These are phyloP conservation scores for Tetracladium maxilliforme DNA, from an alignment of 2,329 filamentous ascomycete genomes.

Conservation along the genomic window DNA sequence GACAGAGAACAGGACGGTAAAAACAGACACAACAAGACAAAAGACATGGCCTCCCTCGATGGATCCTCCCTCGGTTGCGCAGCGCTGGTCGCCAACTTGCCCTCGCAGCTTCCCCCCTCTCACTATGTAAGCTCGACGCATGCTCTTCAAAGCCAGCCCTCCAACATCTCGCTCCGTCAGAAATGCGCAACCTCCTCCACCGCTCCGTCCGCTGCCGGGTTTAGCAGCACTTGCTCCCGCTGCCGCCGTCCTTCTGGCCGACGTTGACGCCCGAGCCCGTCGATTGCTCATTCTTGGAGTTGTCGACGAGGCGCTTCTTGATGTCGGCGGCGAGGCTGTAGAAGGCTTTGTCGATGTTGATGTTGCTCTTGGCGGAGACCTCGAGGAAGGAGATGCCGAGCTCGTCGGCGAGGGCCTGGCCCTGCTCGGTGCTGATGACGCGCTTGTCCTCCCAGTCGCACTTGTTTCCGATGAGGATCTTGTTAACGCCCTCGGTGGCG, in stretches of 20 bases:
- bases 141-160: no score
- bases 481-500: constrained; percentile 98
- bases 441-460: constrained; percentile 99
- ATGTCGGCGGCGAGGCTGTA: constrained; percentile 91
- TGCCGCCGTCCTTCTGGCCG: constrained; percentile 42
- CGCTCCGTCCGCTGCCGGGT: no score
- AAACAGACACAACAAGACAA: no score
- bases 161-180: constrained; percentile 1
- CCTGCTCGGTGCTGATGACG: constrained; percentile 81
- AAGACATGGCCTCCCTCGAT: no score
- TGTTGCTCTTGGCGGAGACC: constrained; percentile 97
- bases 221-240: constrained; percentile 62
- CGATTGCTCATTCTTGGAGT: constrained; percentile 59
- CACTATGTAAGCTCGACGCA: no score
- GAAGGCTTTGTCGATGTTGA: constrained; percentile 99
- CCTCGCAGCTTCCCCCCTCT: no score
- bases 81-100: no score
- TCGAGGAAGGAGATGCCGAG: constrained; percentile 97
- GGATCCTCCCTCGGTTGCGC: no score
- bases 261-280: constrained; percentile 51
- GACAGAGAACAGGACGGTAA: no score
- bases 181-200: constrained; percentile 1
- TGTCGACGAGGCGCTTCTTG: constrained; percentile 96
- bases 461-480: constrained; percentile 97
- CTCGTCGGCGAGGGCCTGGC: constrained; percentile 86